These are phyloP conservation scores for Rhynchosporium graminicola DNA, from an alignment of 2,329 filamentous ascomycete genomes.

Conservation along the genomic window DNA sequence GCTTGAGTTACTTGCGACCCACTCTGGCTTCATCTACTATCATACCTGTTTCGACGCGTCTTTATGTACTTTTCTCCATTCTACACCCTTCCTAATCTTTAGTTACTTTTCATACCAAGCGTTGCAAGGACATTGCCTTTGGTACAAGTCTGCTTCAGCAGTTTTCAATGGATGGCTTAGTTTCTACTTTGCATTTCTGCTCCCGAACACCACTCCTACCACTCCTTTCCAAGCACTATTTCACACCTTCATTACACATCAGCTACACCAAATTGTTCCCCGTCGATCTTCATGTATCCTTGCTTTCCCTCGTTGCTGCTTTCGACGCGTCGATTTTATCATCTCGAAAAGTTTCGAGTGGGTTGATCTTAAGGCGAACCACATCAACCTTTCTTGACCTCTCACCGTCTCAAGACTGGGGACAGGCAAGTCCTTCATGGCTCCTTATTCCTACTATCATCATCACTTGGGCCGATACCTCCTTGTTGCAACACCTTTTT, in stretches of 20 bases:
- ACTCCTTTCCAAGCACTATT: neutral
- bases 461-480: too few relatives aligned
- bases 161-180: neutral
- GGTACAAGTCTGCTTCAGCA: neutral
- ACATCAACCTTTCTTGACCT: neutral
- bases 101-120: neutral
- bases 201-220: neutral
- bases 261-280: neutral
- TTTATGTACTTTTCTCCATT: neutral
- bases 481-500: neutral
- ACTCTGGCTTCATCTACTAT: neutral
- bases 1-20: neutral
- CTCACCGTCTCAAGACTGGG: neutral
- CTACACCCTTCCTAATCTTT: neutral
- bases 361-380: neutral
- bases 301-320: neutral
- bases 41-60: neutral
- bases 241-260: neutral
- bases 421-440: neutral
- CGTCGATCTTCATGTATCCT: neutral
- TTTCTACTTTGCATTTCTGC: neutral
- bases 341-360: neutral
- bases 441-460: neutral
- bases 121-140: neutral
- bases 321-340: constrained; percentile 1